phyloP scores from a whole-genome alignment of 306 rosid genomes.

The Clitoria ternatea region DNA sequence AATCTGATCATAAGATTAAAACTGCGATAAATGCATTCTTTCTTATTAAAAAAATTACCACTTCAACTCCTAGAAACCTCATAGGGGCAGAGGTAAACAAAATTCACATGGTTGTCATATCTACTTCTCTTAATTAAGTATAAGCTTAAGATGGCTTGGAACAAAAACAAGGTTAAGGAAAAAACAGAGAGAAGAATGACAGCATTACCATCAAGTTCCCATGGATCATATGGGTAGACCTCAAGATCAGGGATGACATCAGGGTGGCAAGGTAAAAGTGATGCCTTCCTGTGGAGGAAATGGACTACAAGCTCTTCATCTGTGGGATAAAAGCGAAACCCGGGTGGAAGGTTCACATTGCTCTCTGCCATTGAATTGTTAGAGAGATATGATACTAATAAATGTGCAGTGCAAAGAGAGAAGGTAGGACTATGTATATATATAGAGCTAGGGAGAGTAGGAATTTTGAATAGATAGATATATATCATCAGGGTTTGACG shows the following conservation, averaged over 20 bases:
- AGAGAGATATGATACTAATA: not conserved
- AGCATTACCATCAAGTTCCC: slow-evolving; percentile 65
- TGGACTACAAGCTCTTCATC: slow-evolving; percentile 90
- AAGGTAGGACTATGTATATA: too few relatives aligned
- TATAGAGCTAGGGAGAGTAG: not conserved
- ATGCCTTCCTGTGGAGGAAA: slow-evolving; percentile 80
- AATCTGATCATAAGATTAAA: too few relatives aligned
- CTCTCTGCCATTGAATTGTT: slow-evolving; percentile 42
- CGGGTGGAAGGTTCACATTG: slow-evolving; percentile 75
- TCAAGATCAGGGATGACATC: slow-evolving; percentile 92
- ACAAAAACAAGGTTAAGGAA: not conserved
- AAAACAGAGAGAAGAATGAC: not conserved
- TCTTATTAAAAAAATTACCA: too few relatives aligned
- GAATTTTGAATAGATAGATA: not conserved
- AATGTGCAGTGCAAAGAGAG: slow-evolving; percentile 26
- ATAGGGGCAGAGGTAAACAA: too few relatives aligned
- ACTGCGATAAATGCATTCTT: too few relatives aligned
- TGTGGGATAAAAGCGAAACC: slow-evolving; percentile 80
- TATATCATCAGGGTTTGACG: slow-evolving; percentile 26
- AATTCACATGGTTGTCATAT: too few relatives aligned
- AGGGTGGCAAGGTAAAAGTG: slow-evolving; percentile 79
- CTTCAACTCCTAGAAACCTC: too few relatives aligned
- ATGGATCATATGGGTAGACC: slow-evolving; percentile 67
- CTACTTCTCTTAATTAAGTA: too few relatives aligned
- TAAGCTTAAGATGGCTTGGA: not conserved